Base-by-base conservation (phyloP, 2,329 filamentous ascomycete genomes). In the Zopfia rhizophila region DNA sequence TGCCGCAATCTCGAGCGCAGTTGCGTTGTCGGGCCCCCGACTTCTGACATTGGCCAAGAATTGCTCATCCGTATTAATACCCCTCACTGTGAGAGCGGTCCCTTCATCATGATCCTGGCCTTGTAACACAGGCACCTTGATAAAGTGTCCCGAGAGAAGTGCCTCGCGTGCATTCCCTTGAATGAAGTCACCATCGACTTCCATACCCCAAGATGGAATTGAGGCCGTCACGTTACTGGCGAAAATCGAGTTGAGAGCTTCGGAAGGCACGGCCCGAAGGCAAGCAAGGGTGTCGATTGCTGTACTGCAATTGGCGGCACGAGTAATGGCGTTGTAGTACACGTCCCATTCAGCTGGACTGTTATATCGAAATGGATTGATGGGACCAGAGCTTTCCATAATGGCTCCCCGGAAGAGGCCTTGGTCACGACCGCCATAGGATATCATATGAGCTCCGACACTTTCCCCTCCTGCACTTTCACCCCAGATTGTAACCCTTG, bases 31-130 rank as follows among this genome's bases (percentile, higher is more conserved):
- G n/a, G n/a, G n/a, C n/a, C n/a, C n/a, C n/a, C n/a, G n/a, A n/a
- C n/a, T n/a, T n/a, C n/a, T n/a, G n/a, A n/a, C n/a, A n/a, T n/a
- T n/a, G n/a, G n/a, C n/a, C 10, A 41, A 27, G 60, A 84, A 82
- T 42, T 84, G 73, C 10, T 69, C 75, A 6, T 74, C 78, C 1
- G 77, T 84, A 59, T 84, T 79, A 51, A 86, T 77, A 5, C 77
- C 79, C 3, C 53, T 64, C 3, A 76, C 74, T 0, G 72, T 77
- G 55, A 85, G 85, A 1, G 72, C 71, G 0, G 79, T 79, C 2
- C 83, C 86, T 63, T 89, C 86, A 53, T 88, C 85, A 1, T 78
- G 78, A 61, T 87, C 88, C 14, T 78, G 78, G 3, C 86, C 85
- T 21, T 79, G 72, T 3, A 88, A 72, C 30, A 87, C 77, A 0